Conservation (phyloP, 2,329 filamentous ascomycete genomes). For the Huntiella savannae region DNA sequence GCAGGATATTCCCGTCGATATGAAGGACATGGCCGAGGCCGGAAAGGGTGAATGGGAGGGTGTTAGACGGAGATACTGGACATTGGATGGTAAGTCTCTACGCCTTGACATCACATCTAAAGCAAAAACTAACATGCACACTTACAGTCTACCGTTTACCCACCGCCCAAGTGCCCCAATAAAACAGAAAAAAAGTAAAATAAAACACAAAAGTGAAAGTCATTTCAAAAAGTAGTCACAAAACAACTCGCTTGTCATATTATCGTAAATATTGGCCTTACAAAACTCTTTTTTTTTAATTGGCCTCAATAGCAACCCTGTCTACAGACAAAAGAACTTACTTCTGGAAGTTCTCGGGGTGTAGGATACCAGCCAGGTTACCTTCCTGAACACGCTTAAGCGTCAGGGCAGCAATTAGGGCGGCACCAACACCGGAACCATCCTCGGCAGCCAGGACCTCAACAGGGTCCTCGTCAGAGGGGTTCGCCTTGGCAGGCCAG, state of each 20-base stretch:
- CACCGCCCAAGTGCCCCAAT: not conserved
- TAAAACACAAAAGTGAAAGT: not conserved
- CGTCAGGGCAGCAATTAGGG: constrained; percentile 66
- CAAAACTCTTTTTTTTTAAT: not conserved
- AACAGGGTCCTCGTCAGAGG: constrained; percentile 67
- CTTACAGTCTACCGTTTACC: constrained; percentile 49
- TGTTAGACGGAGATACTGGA: constrained; percentile 78
- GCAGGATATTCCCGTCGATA: constrained; percentile 57
- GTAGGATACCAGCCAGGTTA: constrained; percentile 43
- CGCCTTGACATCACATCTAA: not conserved
- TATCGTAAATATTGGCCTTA: not conserved
- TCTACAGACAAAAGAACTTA: not conserved
- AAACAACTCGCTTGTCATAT: not conserved
- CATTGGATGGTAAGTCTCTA: constrained; percentile 43
- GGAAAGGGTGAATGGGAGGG: constrained; percentile 71
- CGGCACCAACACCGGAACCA: constrained; percentile 66
- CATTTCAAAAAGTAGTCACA: constrained; percentile 3
- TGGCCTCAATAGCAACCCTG: not conserved
- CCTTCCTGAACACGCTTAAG: constrained; percentile 44
- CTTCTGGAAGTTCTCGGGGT: constrained; percentile 38
- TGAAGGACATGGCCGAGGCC: constrained; percentile 40
- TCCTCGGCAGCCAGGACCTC: constrained; percentile 83
- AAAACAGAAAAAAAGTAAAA: too few relatives aligned
- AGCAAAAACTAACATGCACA: constrained; percentile 14
- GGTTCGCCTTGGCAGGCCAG: constrained; percentile 47